A percentile compares a stretch with the other conserved stretches of the same genome.
These are phyloP conservation scores for Micractinium sp. DNA, from an alignment of 139 green algal species.

Conservation along the genomic window DNA sequence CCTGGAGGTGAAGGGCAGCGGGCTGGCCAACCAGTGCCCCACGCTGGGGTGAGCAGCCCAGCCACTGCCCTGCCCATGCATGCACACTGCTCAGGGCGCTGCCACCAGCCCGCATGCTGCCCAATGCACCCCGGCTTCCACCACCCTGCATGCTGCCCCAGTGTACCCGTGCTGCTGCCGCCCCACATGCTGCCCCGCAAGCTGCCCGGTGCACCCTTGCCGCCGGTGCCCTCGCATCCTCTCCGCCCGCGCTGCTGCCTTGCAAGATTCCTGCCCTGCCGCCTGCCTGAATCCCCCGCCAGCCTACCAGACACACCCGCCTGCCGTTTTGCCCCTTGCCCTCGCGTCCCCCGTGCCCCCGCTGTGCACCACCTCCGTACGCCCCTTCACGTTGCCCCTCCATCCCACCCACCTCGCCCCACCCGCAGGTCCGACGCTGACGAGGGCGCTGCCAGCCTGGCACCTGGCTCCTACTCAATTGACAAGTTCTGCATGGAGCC, in stretches of 20 bases:
- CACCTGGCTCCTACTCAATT: constrained; percentile 90
- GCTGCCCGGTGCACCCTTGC: too few species aligned
- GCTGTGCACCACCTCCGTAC: too few species aligned
- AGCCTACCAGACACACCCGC: too few species aligned
- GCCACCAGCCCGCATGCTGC: too few species aligned
- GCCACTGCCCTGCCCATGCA: background rate
- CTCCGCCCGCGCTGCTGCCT: background rate
- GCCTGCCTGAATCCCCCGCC: too few species aligned
- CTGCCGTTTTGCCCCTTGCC: too few species aligned
- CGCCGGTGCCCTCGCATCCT: too few species aligned
- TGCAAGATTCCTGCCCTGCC: background rate
- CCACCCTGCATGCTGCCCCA: too few species aligned
- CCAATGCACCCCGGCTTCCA: too few species aligned
- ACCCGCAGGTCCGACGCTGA: background rate
- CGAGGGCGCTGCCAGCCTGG: constrained; percentile 81
- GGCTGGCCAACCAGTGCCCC: constrained; percentile 98
- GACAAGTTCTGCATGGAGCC: constrained; percentile 98
- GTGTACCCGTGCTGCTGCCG: too few species aligned
- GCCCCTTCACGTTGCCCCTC: too few species aligned
- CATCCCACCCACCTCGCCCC: too few species aligned
- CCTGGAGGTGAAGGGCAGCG: constrained; percentile 97
- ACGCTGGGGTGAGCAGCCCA: constrained; percentile 56
- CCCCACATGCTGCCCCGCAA: background rate
- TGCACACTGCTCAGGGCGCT: background rate
- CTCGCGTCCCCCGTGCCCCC: background rate